phyloP scores from a whole-genome alignment of 2,329 filamentous ascomycete genomes.

The Aspergillus neotritici region DNA sequence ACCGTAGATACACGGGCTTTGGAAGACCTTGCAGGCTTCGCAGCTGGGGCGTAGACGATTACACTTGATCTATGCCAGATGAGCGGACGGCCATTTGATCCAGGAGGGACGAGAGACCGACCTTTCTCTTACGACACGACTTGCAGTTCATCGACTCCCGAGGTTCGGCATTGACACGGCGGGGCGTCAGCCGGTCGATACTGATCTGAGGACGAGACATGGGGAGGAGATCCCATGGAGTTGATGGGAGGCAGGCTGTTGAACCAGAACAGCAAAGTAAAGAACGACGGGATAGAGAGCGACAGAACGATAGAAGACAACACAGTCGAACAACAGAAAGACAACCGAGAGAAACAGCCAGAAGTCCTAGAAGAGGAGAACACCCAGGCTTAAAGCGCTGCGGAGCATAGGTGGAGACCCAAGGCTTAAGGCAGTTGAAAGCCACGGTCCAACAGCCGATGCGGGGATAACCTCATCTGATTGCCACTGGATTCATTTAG shows the following conservation, averaged over 20 bases:
- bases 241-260: not conserved
- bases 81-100: slow-evolving; percentile 63
- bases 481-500: no score
- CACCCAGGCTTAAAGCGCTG: slow-evolving; percentile 12
- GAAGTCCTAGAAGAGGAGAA: slow-evolving; percentile 5
- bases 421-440: not conserved
- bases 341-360: slow-evolving; percentile 8
- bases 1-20: slow-evolving; percentile 86
- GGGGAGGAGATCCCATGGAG: slow-evolving; percentile 4
- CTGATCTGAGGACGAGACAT: slow-evolving; percentile 73
- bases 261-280: not conserved
- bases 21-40: slow-evolving; percentile 84
- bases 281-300: not conserved
- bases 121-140: slow-evolving; percentile 87
- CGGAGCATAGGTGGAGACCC: slow-evolving; percentile 19
- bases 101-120: slow-evolving; percentile 37
- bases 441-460: slow-evolving; percentile 11
- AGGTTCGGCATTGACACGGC: slow-evolving; percentile 66
- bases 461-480: slow-evolving; percentile 8
- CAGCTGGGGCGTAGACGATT: slow-evolving; percentile 78
- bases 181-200: slow-evolving; percentile 70
- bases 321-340: slow-evolving; percentile 1
- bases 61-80: slow-evolving; percentile 73
- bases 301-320: slow-evolving; percentile 2
- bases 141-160: slow-evolving; percentile 95